A percentile compares a stretch with the other conserved stretches of the same genome.
These are phyloP conservation scores for Stygiomarasmius scandens DNA, from an alignment of 1,284 basidiomycete species.

Conservation along the genomic window DNA sequence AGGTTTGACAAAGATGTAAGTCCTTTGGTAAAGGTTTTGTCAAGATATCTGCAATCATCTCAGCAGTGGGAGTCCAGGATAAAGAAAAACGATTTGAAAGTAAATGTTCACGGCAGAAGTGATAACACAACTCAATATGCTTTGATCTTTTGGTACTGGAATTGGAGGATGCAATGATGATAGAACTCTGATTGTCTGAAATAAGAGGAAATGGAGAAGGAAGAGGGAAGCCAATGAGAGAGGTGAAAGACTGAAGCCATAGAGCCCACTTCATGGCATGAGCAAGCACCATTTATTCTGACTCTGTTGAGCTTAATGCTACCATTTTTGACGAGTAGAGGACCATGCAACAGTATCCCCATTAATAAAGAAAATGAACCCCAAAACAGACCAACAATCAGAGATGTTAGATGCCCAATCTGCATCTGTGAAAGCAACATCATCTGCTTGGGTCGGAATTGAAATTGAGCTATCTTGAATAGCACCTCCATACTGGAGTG, in stretches of 20 bases:
- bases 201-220: conserved; percentile 4
- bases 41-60: no score
- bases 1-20: no score
- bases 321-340: conserved; percentile 9
- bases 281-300: conserved; percentile 26
- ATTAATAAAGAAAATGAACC: conserved; percentile 20
- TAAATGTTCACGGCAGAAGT: no score
- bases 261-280: neutral
- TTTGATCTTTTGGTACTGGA: no score
- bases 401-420: conserved; percentile 21
- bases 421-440: conserved; percentile 12
- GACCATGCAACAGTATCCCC: conserved; percentile 25
- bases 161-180: no score
- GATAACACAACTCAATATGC: no score
- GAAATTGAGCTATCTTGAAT: neutral
- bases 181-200: conserved; percentile 6
- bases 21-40: no score
- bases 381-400: conserved; percentile 18
- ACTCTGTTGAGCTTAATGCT: conserved; percentile 26
- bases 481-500: conserved; percentile 14
- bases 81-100: no score
- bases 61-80: no score
- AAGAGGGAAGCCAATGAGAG: neutral
- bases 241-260: neutral
- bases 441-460: neutral